Evolutionary conservation across 2,329 filamentous ascomycete genomes (phyloP), one percentile per base, ranked within the genome.

Genomic region (Trichoderma cornu-damae): DNA sequence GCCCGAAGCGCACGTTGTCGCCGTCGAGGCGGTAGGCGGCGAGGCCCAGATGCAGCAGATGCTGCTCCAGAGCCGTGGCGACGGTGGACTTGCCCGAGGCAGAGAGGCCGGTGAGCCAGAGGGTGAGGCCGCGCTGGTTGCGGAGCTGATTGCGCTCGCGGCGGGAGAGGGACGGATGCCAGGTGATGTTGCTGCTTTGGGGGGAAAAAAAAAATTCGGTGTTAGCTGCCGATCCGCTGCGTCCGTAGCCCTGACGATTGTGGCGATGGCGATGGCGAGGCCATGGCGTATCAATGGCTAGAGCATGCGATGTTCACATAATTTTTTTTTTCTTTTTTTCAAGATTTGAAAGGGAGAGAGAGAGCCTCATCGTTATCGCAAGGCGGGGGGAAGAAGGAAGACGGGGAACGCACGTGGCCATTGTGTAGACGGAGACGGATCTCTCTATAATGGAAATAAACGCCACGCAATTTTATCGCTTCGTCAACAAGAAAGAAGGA

Each of bases 1-100:
- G 82, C 14, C 94, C 94, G 77, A 97, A 96, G 61, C 94, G 93
- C 64, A 99, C 88, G 76, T 99, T 99, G 82, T 99, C 94, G 68
- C 93, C 94, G 75, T 99, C 94, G 28, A 99, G 86, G 53, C 94
- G 86, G 82, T 99, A 99, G 60, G 92, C 89, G 57, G 87, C 79
- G 51, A 94, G 78, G 42, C 87, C 88, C 9, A 90, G 81, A 73
- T 96, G 91, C 57, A 99, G 84, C 32, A 99, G 86, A 74, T 96
- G 91, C 78, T 96, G 93, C 80, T 99, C 94, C 38, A 99, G 88
- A 14, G 94, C 94, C 2, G 90, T 96, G 56, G 94, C 94, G 61
- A 99, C 90, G 59, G 94, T 99, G 52, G 93, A 96, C 77, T 99
- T 99, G 70, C 94, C 94, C 0, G 90, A 96, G 51, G 93, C 94